Evolutionary conservation across 169 alveolate genomes (phyloP), one percentile per base, ranked within the genome.

Genomic region (Plasmodium coatneyi): DNA sequence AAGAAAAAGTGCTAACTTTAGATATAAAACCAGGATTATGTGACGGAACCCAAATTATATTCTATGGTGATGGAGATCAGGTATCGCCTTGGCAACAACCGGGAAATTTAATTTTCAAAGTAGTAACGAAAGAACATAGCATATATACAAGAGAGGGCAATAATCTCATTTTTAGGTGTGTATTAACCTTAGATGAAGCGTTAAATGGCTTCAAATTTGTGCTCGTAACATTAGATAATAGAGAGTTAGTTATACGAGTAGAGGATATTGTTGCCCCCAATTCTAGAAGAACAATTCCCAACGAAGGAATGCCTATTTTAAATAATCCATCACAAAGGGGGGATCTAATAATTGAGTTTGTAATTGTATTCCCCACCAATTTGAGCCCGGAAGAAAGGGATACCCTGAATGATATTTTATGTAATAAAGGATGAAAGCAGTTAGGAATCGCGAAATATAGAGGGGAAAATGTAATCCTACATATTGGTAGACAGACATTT

Each of bases 1-100:
- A 96, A 46, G 97, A 96, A 60, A 96, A 97, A 72, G 79, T 94
- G 14, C 95, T 97, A 22, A 95, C 83, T 60, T 87, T 97, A 10
- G 98, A 96, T 90, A 92, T 97, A 43, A 97, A 96, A 90, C 98
- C 98, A 92, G 97, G 98, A 14, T 96, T 97, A 97, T 91, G 91
- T 71, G 97, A 97, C 93, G 98, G 98, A 7, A 96, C 98, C 4
- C 92, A 83, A 87, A 80, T 97, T 54, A 96, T 97, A 19, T 97
- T 93, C 80, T 46, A 96, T 9, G 96, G 98, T 25, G 98, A 97
- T 81, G 98, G 98, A 1, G 98, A 97, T 82, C 98, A 97, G 84
- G 93, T 92, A 30, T 82, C 97, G 2, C 98, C 98, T 16, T 80
- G 89, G 70, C 22, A 91, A 22, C 66, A 95, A 7, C 98, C 98